A percentile compares a stretch with the other conserved stretches of the same genome.
Evolutionary conservation across 164 flowering plant species (phyloP).

Genomic region (Paratinospora sagittata): DNA sequence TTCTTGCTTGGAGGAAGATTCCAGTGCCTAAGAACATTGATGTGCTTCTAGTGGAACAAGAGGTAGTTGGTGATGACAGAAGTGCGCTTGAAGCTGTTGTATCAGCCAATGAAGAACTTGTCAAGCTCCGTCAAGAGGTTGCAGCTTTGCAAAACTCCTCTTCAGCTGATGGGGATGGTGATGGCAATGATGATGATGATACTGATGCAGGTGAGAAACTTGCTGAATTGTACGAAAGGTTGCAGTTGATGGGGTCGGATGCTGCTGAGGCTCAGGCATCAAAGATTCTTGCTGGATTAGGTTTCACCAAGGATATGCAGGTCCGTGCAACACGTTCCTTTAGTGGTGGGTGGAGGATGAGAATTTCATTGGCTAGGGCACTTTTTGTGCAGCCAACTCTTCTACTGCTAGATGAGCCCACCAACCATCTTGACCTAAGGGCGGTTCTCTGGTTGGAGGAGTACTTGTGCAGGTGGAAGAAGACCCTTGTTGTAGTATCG

Average conservation of each 20-base stretch:
- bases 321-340: background rate
- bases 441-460: slow-evolving; percentile 5
- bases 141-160: slow-evolving; percentile 1
- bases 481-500: background rate
- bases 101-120: slow-evolving; percentile 12
- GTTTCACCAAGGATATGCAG: slow-evolving; percentile 10
- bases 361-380: slow-evolving; percentile 15
- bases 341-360: slow-evolving; percentile 15
- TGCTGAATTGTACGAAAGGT: slow-evolving; percentile 3
- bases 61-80: slow-evolving; percentile 10
- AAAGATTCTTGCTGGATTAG: slow-evolving; percentile 8
- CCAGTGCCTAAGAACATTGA: slow-evolving; percentile 10
- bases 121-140: slow-evolving; percentile 10
- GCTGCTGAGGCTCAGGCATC: slow-evolving; percentile 11
- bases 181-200: background rate
- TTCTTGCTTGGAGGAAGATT: slow-evolving; percentile 10
- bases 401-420: slow-evolving; percentile 2
- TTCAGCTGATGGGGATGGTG: background rate
- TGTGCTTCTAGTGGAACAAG: slow-evolving; percentile 9
- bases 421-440: slow-evolving; percentile 1
- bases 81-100: slow-evolving; percentile 8
- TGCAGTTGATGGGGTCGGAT: background rate
- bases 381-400: slow-evolving; percentile 11
- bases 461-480: slow-evolving; percentile 7
- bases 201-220: slow-evolving; percentile 5